phyloP scores from a whole-genome alignment of 345 rosid species.

The Cochlearia excelsa region DNA sequence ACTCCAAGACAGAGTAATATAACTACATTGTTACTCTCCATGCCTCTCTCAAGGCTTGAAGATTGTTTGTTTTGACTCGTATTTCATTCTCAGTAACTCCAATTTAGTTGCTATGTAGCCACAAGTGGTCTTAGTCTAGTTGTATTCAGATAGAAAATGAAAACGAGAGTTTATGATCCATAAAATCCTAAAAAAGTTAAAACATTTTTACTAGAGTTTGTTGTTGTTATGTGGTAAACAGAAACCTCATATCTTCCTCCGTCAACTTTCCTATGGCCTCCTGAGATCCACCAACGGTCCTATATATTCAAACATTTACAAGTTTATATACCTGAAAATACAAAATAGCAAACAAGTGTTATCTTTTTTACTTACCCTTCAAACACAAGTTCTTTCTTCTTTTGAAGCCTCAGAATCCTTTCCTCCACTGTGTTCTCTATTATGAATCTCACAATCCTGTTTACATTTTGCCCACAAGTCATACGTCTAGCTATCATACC shows the following conservation, averaged over 20 bases:
- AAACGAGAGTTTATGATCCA: no score
- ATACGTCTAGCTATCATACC: not conserved
- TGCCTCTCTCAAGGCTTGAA: slow-evolving; percentile 25
- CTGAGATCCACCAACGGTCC: slow-evolving; percentile 86
- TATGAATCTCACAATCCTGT: slow-evolving; percentile 76
- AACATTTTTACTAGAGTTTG: not conserved
- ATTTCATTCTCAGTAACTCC: slow-evolving; percentile 12
- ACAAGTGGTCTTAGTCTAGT: slow-evolving; percentile 12
- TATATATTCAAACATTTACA: slow-evolving; percentile 17
- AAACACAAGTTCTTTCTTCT: slow-evolving; percentile 90
- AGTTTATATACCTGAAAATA: no score
- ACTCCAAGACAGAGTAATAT: slow-evolving; percentile 31
- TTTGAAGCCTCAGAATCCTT: slow-evolving; percentile 85
- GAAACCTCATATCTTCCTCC: slow-evolving; percentile 67
- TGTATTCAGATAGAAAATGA: no score
- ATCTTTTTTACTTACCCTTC: slow-evolving; percentile 62
- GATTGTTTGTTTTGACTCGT: slow-evolving; percentile 19
- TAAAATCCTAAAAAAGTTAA: no score
- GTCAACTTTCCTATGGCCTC: slow-evolving; percentile 85
- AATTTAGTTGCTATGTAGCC: slow-evolving; percentile 16
- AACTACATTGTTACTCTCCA: slow-evolving; percentile 8
- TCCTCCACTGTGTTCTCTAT: slow-evolving; percentile 95
- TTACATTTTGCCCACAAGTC: slow-evolving; percentile 10
- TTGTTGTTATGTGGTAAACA: slow-evolving; percentile 47
- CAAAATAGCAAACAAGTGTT: not conserved